Base-by-base conservation (phyloP, 83 land plant genomes). In the Picea abies region DNA sequence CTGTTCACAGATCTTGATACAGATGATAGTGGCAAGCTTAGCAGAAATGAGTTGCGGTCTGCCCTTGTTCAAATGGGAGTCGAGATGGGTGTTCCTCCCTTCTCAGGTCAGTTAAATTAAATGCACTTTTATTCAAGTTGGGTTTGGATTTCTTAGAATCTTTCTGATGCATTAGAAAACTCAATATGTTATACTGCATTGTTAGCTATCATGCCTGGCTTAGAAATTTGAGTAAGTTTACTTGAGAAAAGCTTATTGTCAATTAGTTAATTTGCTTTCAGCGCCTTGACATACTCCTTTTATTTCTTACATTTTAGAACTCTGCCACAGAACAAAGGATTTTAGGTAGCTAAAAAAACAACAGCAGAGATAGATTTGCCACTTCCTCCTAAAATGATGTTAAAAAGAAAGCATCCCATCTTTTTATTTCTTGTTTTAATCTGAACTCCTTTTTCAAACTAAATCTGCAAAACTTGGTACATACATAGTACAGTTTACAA, bases 41-140 rank as follows among this genome's bases (percentile, higher is more conserved):
- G 91, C 69, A 90, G 88, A 73, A 86, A 73, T 52, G 87, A 91
- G 81, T 77, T 93, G 8, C 80, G 84, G 22, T 84, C 90, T 85
- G 97, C 97, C 44, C 87, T 93, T 78, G 73, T 71, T 52, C 90
- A 85, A 41, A 86, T 95, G 90, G 93, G 92, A 58, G 84, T 88
- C 63, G 97, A 93, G 69, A 84, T 87, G 89, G 97, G 97, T 4
- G 88, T 91, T 68, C 97, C 97, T 79, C 86, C 89, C 66, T 85
- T 93, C 49, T 87, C 96, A 85, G 96, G 97, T 95, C 76, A 67
- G 82, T 81, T 70, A 70, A 37, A 37, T 70, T 20, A 10, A 73
- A 47, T 47, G 16, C 15, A n/a, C 4, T n/a, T 49, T 22, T 41
- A 47, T 70, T 70, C 14, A 47, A 41, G 58, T 73, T 4, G 22